Conservation (phyloP, 139 green algal species). For the Closterium sp. region DNA sequence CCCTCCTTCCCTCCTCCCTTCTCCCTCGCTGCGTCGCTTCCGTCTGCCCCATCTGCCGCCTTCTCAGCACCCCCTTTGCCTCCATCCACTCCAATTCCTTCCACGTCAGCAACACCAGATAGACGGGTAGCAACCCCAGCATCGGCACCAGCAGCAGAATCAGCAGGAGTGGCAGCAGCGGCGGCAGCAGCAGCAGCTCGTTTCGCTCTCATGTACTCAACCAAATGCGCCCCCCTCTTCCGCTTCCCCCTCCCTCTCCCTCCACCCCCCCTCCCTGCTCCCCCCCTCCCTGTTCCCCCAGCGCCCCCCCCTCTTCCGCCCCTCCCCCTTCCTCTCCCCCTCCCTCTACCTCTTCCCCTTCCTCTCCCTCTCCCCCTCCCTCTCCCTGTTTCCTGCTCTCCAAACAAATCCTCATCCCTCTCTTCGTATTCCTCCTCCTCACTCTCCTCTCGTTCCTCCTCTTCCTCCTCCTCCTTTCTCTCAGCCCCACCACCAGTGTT, state of each 20-base stretch:
- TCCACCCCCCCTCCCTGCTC: background rate
- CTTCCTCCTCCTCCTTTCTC: background rate
- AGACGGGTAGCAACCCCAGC: background rate
- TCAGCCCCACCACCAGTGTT: background rate
- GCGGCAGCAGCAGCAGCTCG: background rate
- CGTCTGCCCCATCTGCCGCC: background rate
- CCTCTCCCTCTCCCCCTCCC: background rate
- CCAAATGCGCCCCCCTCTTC: background rate
- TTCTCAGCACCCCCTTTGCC: background rate
- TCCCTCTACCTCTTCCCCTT: background rate
- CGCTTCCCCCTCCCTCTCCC: background rate
- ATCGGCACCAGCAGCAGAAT: background rate
- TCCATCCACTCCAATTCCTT: background rate
- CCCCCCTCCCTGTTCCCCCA: too few relatives aligned
- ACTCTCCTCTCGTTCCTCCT: background rate
- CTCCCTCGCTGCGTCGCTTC: background rate
- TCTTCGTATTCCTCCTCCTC: background rate
- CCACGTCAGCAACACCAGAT: background rate
- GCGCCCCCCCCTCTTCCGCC: background rate
- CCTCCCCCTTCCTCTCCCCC: background rate
- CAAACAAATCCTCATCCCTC: background rate
- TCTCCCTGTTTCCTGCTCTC: background rate
- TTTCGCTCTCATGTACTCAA: background rate
- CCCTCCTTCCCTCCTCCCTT: background rate
- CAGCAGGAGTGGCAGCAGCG: background rate